A percentile compares a stretch with the other conserved stretches of the same genome.
phyloP scores from a whole-genome alignment of 1,284 basidiomycete species.

The Schizophyllum amplum region DNA sequence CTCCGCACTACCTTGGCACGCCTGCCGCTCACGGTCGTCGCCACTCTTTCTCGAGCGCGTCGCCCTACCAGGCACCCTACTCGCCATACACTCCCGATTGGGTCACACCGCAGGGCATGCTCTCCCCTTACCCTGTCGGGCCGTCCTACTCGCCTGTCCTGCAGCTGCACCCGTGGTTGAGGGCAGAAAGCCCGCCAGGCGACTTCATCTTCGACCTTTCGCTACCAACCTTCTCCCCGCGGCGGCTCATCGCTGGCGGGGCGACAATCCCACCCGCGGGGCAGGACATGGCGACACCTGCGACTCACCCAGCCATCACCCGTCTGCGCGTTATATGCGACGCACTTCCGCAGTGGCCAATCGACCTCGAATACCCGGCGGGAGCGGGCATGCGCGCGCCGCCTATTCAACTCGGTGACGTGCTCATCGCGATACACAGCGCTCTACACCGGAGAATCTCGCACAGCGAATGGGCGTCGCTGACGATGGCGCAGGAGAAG shows the following conservation, averaged over 20 bases:
- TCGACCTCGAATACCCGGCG: slow-evolving; percentile 36
- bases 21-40: neutral
- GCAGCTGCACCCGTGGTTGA: slow-evolving; percentile 48
- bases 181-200: slow-evolving; percentile 38
- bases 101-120: slow-evolving; percentile 10
- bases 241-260: slow-evolving; percentile 28
- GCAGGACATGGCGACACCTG: slow-evolving; percentile 41
- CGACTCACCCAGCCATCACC: slow-evolving; percentile 49
- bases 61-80: neutral
- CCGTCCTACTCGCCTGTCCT: slow-evolving; percentile 21
- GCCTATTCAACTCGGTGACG: slow-evolving; percentile 51
- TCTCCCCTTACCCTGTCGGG: slow-evolving; percentile 16
- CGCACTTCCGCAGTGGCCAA: slow-evolving; percentile 50
- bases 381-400: slow-evolving; percentile 11
- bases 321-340: slow-evolving; percentile 52
- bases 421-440: slow-evolving; percentile 45
- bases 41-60: neutral
- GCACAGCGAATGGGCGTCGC: slow-evolving; percentile 45
- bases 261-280: slow-evolving; percentile 27
- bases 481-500: slow-evolving; percentile 32
- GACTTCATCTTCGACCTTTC: slow-evolving; percentile 53
- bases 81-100: neutral
- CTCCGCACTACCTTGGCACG: neutral
- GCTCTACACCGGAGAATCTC: slow-evolving; percentile 44
- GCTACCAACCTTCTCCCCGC: slow-evolving; percentile 34